Evolutionary conservation across 2,329 filamentous ascomycete genomes (phyloP).

Genomic region (Alternaria ventricosa): DNA sequence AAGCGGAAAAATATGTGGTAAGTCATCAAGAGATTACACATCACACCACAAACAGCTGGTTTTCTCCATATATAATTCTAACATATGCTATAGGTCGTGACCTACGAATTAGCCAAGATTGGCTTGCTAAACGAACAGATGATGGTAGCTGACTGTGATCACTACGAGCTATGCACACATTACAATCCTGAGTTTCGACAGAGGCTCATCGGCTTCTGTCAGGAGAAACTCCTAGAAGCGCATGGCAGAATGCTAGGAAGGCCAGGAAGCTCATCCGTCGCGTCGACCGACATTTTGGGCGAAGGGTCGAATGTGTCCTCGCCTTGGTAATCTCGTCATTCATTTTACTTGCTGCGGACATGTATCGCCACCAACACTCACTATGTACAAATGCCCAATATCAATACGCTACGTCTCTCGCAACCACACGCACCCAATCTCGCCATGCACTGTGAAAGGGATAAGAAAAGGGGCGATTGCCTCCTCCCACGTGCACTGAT

Average conservation of each 20-base stretch:
- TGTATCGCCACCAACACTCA: not conserved
- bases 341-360: not conserved
- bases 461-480: not conserved
- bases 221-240: not conserved
- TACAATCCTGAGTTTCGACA: not conserved
- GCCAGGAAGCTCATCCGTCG: rapidly evolving
- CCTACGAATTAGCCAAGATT: not conserved
- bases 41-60: not conserved
- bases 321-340: not conserved
- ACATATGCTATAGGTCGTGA: rapidly evolving
- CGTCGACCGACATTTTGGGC: not conserved
- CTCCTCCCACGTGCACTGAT: not conserved
- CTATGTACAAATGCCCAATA: too few species aligned
- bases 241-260: not conserved
- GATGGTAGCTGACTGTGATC: not conserved
- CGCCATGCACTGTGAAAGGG: not conserved
- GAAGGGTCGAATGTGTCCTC: not conserved
- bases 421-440: not conserved
- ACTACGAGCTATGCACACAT: not conserved
- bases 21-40: not conserved
- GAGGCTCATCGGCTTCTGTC: not conserved
- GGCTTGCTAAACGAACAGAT: not conserved
- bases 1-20: not conserved
- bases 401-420: not conserved
- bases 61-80: not conserved